A percentile compares a stretch with the other conserved stretches of the same genome.
phyloP scores from a whole-genome alignment of 345 rosid genomes.

The Ceriops zippeliana region DNA sequence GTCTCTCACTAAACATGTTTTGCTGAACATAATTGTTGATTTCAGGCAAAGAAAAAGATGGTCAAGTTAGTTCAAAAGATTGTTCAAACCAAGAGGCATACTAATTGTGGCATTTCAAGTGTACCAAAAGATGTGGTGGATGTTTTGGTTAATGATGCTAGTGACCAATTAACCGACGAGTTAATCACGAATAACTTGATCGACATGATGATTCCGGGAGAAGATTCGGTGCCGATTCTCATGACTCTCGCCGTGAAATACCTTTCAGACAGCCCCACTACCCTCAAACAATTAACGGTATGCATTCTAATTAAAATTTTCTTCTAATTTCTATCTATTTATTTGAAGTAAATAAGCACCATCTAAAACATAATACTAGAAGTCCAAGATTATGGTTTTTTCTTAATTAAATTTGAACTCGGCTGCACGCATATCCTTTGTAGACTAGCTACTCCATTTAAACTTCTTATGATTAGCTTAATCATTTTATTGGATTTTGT shows the following conservation, averaged over 20 bases:
- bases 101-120: constrained; percentile 17
- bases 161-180: constrained; percentile 57
- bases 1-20: too few relatives aligned
- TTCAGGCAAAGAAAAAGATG: constrained; percentile 91
- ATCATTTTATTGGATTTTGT: background rate
- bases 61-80: constrained; percentile 54
- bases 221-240: constrained; percentile 92
- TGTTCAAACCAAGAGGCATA: constrained; percentile 41
- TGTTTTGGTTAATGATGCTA: constrained; percentile 59
- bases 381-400: too few relatives aligned
- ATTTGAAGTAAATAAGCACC: background rate
- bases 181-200: constrained; percentile 81
- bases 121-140: constrained; percentile 62
- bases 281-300: constrained; percentile 70
- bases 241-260: constrained; percentile 81
- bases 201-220: constrained; percentile 99
- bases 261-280: constrained; percentile 74
- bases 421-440: too few relatives aligned
- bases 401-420: too few relatives aligned
- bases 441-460: too few relatives aligned
- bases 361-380: background rate
- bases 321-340: background rate
- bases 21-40: background rate
- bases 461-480: background rate
- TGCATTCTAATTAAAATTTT: background rate